phyloP scores from a whole-genome alignment of 2,329 filamentous ascomycete species.

The Grosmannia penicillata region DNA sequence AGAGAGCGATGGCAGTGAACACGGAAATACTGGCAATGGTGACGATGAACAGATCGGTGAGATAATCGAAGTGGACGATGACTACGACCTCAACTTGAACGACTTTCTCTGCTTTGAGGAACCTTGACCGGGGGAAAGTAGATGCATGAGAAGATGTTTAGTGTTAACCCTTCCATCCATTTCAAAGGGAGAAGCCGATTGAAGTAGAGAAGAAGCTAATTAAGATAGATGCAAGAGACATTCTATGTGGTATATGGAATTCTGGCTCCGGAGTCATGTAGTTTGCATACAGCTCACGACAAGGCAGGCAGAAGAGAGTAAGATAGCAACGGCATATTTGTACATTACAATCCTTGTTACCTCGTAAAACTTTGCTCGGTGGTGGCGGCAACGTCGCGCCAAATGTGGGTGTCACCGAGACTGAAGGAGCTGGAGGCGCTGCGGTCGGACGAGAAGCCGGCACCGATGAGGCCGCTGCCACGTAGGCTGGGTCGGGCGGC shows the following conservation, averaged over 20 bases:
- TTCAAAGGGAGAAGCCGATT: too few species aligned
- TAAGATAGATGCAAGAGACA: background rate
- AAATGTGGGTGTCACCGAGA: conserved; percentile 34
- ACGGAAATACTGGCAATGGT: too few species aligned
- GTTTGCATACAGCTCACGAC: background rate
- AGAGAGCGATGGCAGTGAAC: background rate
- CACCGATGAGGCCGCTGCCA: background rate
- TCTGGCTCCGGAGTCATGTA: background rate
- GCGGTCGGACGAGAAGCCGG: conserved; percentile 13
- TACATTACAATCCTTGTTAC: too few species aligned
- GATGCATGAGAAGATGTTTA: too few species aligned
- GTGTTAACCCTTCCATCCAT: too few species aligned
- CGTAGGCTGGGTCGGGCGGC: background rate
- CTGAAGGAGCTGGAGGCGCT: conserved; percentile 29
- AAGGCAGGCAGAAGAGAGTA: background rate
- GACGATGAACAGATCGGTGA: too few species aligned
- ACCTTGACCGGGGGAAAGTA: background rate
- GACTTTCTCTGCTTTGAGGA: too few species aligned
- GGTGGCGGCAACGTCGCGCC: conserved; percentile 20
- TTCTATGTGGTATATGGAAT: conserved; percentile 5
- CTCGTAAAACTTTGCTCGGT: background rate
- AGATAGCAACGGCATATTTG: background rate
- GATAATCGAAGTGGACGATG: too few species aligned
- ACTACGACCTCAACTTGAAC: too few species aligned
- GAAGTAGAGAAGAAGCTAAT: background rate